A percentile compares a stretch with the other conserved stretches of the same genome.
Conservation (phyloP, 352 stramenopile species). For the Globisporangium yorkense region DNA sequence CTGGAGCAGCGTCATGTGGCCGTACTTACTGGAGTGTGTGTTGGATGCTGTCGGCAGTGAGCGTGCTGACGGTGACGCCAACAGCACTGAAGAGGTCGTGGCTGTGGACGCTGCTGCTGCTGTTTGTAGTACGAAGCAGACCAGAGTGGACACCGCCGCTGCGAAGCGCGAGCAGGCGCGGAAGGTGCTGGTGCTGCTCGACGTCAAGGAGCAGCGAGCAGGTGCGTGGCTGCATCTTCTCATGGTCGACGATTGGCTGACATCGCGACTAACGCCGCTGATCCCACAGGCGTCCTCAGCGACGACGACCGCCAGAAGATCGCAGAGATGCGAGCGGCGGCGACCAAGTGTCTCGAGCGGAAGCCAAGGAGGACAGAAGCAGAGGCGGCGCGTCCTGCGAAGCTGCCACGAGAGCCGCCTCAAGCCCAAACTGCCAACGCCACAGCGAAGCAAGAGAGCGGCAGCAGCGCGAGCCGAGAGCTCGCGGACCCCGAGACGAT, state of each 20-base stretch:
- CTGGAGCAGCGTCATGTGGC: too few relatives aligned
- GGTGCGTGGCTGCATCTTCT: constrained; percentile 3
- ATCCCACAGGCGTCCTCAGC: constrained; percentile 4
- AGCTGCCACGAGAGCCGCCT: not conserved
- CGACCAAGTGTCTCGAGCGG: constrained; percentile 4
- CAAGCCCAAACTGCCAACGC: not conserved
- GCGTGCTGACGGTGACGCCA: not conserved
- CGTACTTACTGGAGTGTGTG: not conserved
- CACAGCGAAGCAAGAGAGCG: not conserved
- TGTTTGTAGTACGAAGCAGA: not conserved
- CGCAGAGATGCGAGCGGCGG: not conserved
- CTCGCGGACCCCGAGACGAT: constrained; percentile 22
- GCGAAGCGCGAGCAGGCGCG: constrained; percentile 3
- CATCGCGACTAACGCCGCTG: not conserved
- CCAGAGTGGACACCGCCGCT: not conserved
- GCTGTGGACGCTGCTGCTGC: not conserved
- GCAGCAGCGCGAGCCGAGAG: not conserved
- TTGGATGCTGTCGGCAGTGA: not conserved
- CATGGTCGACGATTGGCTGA: not conserved
- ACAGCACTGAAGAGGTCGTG: not conserved
- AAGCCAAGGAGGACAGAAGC: not conserved
- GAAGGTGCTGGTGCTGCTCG: constrained; percentile 19
- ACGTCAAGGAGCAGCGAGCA: constrained; percentile 10
- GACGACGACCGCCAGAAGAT: constrained; percentile 5
- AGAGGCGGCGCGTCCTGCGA: not conserved